Base-by-base conservation (phyloP, 306 rosid genomes). In the Cajanus cajan region DNA sequence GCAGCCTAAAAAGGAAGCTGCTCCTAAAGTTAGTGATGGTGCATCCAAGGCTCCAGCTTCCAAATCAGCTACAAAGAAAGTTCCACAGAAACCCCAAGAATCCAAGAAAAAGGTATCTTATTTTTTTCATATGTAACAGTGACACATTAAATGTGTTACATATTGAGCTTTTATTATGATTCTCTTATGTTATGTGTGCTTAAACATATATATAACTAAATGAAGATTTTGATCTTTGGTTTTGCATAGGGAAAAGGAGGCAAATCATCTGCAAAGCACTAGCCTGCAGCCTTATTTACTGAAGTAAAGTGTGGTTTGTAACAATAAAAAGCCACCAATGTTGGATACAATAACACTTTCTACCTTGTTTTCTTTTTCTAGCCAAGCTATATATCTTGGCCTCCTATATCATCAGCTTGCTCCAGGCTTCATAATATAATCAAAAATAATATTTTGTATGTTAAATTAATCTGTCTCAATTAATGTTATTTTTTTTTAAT, bases 181-280 rank as follows among this genome's bases (percentile, higher is more conserved):
- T n/a, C 36, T 15, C 15, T 70, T 69, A 8, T 41, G 3, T 28
- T 28, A 28, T 68, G 11, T n/a, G 74, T 15, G 39, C 8, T 34
- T 40, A 31, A 51, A n/a, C n/a, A 28, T 28, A 28, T 28, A 54
- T 8, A 5, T 28, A 54, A 73, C 24, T 7, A 51, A 24, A 13
- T 39, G 24, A 65, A 67, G 16, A 8, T 66, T 21, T 72, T 72
- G 31, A 31, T 73, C 36, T 14, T 64, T 37, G 31, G 65, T n/a
- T 71, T 39, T 79, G 18, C 61, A 9, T 67, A 92, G 97, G 93
- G 97, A 37, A 92, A 92, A 64, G 91, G 87, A 62, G 85, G 88
- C 69, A 90, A 92, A 78, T 61, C 89, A 43, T 78, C 88, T 22
- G 83, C 90, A 16, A 92, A 90, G 90, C 50, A 87, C 77, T 85